Evolutionary conservation across 352 stramenopile species (phyloP).

Genomic region (Plasmopara muralis): DNA sequence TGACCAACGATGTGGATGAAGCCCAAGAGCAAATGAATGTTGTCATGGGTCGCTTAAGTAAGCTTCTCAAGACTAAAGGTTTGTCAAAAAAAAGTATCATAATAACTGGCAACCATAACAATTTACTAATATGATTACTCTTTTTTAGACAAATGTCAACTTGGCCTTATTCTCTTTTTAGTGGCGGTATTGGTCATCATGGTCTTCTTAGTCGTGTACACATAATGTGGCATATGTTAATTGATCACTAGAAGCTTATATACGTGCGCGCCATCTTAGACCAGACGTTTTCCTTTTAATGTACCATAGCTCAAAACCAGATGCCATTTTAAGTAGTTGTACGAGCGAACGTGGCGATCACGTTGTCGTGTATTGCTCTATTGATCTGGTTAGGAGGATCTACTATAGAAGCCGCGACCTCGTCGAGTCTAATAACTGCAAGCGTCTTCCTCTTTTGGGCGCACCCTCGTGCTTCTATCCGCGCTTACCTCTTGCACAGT

Average conservation of each 20-base stretch:
- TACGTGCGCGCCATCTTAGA: too few relatives aligned
- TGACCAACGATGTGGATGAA: conserved; percentile 66
- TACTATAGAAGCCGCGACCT: conserved; percentile 10
- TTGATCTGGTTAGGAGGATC: conserved; percentile 15
- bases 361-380: conserved; percentile 15
- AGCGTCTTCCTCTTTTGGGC: conserved; percentile 29
- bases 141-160: conserved; percentile 61
- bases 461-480: conserved; percentile 30
- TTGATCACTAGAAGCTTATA: not conserved
- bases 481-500: conserved; percentile 24
- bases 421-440: conserved; percentile 33
- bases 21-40: conserved; percentile 79
- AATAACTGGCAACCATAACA: not conserved
- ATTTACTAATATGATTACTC: not conserved
- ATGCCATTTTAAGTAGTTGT: not conserved
- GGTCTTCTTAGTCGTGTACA: conserved; percentile 82
- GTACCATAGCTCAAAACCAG: not conserved
- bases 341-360: not conserved
- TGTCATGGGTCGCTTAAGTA: conserved; percentile 72
- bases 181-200: conserved; percentile 60
- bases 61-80: conserved; percentile 80
- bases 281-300: not conserved
- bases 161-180: conserved; percentile 69
- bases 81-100: conserved; percentile 1
- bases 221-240: conserved; percentile 33